A percentile compares a stretch with the other conserved stretches of the same genome.
Conservation (phyloP, 352 stramenopile genomes). For the Globisporangium rhizosaccharum region DNA sequence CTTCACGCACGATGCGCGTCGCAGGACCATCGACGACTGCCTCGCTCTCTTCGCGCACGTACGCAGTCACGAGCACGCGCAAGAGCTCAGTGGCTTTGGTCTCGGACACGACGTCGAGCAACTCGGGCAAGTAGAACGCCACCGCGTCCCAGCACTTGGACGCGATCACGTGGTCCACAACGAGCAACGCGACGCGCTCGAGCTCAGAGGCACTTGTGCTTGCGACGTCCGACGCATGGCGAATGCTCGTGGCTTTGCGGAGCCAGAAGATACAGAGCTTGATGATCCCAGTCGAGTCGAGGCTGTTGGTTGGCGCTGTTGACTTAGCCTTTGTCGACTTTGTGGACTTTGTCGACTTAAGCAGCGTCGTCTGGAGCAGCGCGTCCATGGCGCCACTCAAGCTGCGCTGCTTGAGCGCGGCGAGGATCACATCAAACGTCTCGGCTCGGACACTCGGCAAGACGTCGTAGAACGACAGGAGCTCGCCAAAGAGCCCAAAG, state of each 20-base stretch:
- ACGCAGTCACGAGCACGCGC: slow-evolving; percentile 26
- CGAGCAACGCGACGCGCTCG: slow-evolving; percentile 28
- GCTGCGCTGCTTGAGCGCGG: slow-evolving; percentile 26
- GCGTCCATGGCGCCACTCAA: slow-evolving; percentile 31
- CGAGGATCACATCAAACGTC: slow-evolving; percentile 44
- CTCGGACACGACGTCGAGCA: slow-evolving; percentile 33
- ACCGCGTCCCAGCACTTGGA: slow-evolving; percentile 69
- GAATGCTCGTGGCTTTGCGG: slow-evolving; percentile 17
- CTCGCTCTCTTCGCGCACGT: slow-evolving; percentile 23
- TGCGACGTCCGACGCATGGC: slow-evolving; percentile 13
- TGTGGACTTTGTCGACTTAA: no score
- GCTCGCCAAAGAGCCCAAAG: slow-evolving; percentile 69
- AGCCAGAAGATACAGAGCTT: slow-evolving; percentile 77
- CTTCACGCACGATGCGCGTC: slow-evolving; percentile 53
- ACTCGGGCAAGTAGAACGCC: slow-evolving; percentile 62
- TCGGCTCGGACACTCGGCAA: slow-evolving; percentile 30
- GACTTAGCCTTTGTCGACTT: neutral
- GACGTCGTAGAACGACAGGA: slow-evolving; percentile 67
- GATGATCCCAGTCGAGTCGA: slow-evolving; percentile 50
- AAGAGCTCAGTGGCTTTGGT: slow-evolving; percentile 23
- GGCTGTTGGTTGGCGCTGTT: slow-evolving; percentile 6
- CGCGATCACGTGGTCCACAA: slow-evolving; percentile 54
- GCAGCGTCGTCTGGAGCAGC: slow-evolving; percentile 27
- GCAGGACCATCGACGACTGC: slow-evolving; percentile 18
- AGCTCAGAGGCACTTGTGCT: slow-evolving; percentile 14